Evolutionary conservation across 768 basidiomycete species (phyloP), one percentile per base, ranked within the genome.

Genomic region (Lenzites betulinus): DNA sequence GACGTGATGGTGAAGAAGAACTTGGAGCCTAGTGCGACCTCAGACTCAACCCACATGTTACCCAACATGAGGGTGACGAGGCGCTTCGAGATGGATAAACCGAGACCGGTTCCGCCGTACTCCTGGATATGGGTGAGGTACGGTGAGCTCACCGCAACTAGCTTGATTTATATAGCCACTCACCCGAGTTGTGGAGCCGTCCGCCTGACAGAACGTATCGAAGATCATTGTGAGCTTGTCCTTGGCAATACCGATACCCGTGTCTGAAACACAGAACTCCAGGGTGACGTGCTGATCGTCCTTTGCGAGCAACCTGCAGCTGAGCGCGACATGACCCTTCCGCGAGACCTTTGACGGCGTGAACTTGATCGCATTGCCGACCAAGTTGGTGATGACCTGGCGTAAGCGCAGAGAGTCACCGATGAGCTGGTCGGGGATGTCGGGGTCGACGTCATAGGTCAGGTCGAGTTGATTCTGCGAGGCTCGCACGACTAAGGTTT

Each of bases 221-320:
- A 98, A 99, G 72, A 98, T 98, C 69, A 98, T 80, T 70, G 95
- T 96, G 65, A 98, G 78, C 79, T 98, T 98, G 74, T 98, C 97
- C 72, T 95, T 94, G 57, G 96, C 94, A 72, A 99, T 98, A 53
- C 97, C 97, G 68, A 99, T 99, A 57, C 97, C 97, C 1, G 95
- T 98, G 71, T 99, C 97, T 53, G 90, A 89, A 22, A 98, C 95
- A 70, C 95, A 97, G 80, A 99, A 97, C 76, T 98, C 94, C 22
- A 99, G 79, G 26, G 92, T 94, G 25, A 95, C 92, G 60, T 84
- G 88, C 70, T 88, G 83, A 63, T 93, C 90, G 61, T 94, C 92
- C 63, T 88, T 74, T 6, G 88, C 86, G 44, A 93, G 76, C 59
- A 95, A 76, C 23, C 94, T 79, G 57, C 90, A 94, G 72, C 88